Evolutionary conservation across 2,329 filamentous ascomycete genomes (phyloP), one percentile per base, ranked within the genome.

Genomic region (Colletotrichum higginsianum): DNA sequence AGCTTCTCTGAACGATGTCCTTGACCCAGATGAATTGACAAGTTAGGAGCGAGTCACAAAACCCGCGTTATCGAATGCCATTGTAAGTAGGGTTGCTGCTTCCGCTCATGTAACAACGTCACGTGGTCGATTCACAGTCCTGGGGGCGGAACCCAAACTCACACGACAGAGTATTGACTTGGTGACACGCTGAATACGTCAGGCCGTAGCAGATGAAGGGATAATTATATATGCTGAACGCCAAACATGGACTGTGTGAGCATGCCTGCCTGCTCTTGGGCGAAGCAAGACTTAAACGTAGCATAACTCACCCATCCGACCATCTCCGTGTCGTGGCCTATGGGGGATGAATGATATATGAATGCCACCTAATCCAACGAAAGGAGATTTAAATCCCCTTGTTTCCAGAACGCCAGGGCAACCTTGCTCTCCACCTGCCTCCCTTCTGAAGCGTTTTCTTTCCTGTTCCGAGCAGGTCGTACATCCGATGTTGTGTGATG

Each of bases 201-300:
- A 40, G 21, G 21, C 11, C 5, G 35, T 9, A 40, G 12, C 26
- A 38, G 13, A 21, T 53, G 47, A 21, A 53, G 30, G 35, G 4
- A 35, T 63, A 63, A 63, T 63, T 63, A 63, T 63, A 44, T 63
- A 53, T 63, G 61, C 49, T 30, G 15, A 63, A 63, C 61, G 61
- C 38, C 61, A 21, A 53, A 61, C 40, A 53, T 52, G 7, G 61
- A 42, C 61, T 63, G 61, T 35, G 13, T 62, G 16, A 42, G 47
- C 49, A 53, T 53, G 38, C 15, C 61, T 30, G 9, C 15, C 18
- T 35, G 47, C 46, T 18, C 9, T 40, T 21, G 35, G 35, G 47
- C 35, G 60, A 42, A 30, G n/a, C 15, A 13, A 9, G 46, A 23
- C 47, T 53, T 53, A 11, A 53, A 35, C 3, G 38, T 7, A 8